A percentile compares a stretch with the other conserved stretches of the same genome.
Conservation (phyloP, 2,329 filamentous ascomycete species). For the Diplodia corticola region DNA sequence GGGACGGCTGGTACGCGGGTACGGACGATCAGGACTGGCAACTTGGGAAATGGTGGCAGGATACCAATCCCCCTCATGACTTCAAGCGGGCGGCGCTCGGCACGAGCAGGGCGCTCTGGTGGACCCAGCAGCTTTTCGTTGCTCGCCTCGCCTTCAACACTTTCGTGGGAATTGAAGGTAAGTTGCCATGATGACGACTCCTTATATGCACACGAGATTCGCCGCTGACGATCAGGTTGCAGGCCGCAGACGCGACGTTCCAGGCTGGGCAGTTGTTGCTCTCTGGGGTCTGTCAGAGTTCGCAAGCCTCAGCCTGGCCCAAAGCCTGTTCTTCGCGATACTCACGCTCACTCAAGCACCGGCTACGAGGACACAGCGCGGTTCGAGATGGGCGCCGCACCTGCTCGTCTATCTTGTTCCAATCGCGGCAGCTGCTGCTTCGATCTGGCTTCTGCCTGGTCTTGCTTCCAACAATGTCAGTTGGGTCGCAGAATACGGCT, state of each 20-base stretch:
- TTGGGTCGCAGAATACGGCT: slow-evolving; percentile 29
- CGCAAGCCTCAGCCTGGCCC: slow-evolving; percentile 61
- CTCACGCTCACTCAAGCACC: slow-evolving; percentile 58
- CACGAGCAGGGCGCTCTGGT: slow-evolving; percentile 60
- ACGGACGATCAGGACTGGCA: slow-evolving; percentile 36
- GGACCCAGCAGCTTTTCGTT: slow-evolving; percentile 62
- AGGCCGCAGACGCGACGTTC: slow-evolving; percentile 57
- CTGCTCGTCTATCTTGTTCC: slow-evolving; percentile 40
- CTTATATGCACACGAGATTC: background rate
- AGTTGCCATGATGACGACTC: background rate
- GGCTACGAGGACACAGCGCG: slow-evolving; percentile 31
- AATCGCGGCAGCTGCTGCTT: slow-evolving; percentile 47
- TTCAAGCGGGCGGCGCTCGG: slow-evolving; percentile 57
- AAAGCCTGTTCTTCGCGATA: slow-evolving; percentile 64
- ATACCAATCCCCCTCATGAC: slow-evolving; percentile 55
- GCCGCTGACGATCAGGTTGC: slow-evolving; percentile 17
- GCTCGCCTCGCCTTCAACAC: slow-evolving; percentile 57
- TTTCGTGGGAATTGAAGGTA: slow-evolving; percentile 60
- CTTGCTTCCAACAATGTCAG: slow-evolving; percentile 28
- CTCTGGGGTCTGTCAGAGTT: slow-evolving; percentile 62
- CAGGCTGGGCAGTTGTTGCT: slow-evolving; percentile 50
- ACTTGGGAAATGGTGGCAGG: slow-evolving; percentile 55
- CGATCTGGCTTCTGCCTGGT: slow-evolving; percentile 44
- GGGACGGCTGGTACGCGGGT: slow-evolving; percentile 42
- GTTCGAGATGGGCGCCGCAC: slow-evolving; percentile 37